Evolutionary conservation across 371 early-diverging fungal species (phyloP), one percentile per base, ranked within the genome.

Genomic region (Apophysomyces variabilis): DNA sequence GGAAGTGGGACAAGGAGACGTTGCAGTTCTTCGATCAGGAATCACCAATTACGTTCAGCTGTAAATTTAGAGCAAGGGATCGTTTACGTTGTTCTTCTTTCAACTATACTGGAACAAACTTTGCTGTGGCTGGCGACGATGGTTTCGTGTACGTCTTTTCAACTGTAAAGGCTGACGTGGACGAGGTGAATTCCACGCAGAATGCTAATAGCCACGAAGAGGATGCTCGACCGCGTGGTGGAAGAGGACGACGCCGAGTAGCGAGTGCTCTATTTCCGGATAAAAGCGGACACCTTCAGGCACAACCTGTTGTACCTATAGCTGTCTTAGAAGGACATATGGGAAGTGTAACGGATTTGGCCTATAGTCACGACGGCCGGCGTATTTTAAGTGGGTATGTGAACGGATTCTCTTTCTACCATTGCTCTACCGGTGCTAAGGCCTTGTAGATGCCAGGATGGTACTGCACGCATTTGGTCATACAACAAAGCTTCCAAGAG

Each of bases 121-220:
- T 96, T 73, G 89, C 92, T 13, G 87, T 94, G 3, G 91, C 94
- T 36, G 93, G 95, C 5, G 84, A 85, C 18, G 92, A 92, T 75
- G 94, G 96, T 0, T 84, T 89, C 57, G 82, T 95, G 0, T 88
- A 90, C 67, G 78, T 93, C 1, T 92, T 88, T 68, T 85, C 89
- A 1, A 86, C 87, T 0, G 76, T 88, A 26, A 82, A 43, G 7
- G n/a, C 41, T 32, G 60, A 61, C 0, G 45, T 45, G 45, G 37
- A 36, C 12, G 46, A 61, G n/a, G 32, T 37, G 16, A 35, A 61
- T 11, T n/a, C 9, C 4, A 26, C 18, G 62, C 69, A 36, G 61
- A 63, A 32, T 32, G 50, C 14, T 38, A 45, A 45, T 0, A 37
- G 21, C 9, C 36, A 46, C 38, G 47, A 60, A 35, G 38, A 47